Evolutionary conservation across 805 yeast genomes (phyloP).

Genomic region (Brettanomyces bruxellensis): DNA sequence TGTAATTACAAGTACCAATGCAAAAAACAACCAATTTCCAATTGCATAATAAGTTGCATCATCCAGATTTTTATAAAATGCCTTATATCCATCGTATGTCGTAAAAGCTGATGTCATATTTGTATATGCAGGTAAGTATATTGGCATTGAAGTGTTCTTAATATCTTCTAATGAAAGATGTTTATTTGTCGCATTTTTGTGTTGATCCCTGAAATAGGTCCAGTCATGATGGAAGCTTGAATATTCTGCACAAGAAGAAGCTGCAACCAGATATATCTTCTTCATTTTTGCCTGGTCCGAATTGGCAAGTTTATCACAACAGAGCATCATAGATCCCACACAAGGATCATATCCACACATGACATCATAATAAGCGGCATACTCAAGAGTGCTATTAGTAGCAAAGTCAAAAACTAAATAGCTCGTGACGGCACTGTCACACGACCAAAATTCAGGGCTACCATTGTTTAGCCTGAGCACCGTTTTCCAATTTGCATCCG

Average conservation of each 20-base stretch:
- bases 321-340: slow-evolving; percentile 3
- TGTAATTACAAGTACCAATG: slow-evolving; percentile 28
- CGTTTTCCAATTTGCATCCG: slow-evolving; percentile 2
- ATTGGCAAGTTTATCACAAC: background rate
- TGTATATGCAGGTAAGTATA: slow-evolving; percentile 10
- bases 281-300: background rate
- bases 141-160: slow-evolving; percentile 6
- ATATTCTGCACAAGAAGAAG: slow-evolving; percentile 1
- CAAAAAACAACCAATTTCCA: slow-evolving; percentile 30
- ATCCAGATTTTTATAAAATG: slow-evolving; percentile 17
- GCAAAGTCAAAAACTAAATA: slow-evolving; percentile 7
- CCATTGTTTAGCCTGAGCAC: slow-evolving; percentile 1
- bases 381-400: background rate
- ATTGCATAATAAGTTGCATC: slow-evolving; percentile 25
- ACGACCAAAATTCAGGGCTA: slow-evolving; percentile 9
- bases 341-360: slow-evolving; percentile 5
- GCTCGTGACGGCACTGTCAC: slow-evolving; percentile 5
- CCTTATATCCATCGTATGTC: slow-evolving; percentile 6
- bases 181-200: slow-evolving; percentile 22
- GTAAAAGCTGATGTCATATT: slow-evolving; percentile 5
- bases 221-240: slow-evolving; percentile 10
- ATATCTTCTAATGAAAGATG: background rate
- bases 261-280: background rate
- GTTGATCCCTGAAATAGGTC: slow-evolving; percentile 14
- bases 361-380: slow-evolving; percentile 3